Evolutionary conservation across 768 basidiomycete genomes (phyloP).

Genomic region (Dioszegia hungarica): DNA sequence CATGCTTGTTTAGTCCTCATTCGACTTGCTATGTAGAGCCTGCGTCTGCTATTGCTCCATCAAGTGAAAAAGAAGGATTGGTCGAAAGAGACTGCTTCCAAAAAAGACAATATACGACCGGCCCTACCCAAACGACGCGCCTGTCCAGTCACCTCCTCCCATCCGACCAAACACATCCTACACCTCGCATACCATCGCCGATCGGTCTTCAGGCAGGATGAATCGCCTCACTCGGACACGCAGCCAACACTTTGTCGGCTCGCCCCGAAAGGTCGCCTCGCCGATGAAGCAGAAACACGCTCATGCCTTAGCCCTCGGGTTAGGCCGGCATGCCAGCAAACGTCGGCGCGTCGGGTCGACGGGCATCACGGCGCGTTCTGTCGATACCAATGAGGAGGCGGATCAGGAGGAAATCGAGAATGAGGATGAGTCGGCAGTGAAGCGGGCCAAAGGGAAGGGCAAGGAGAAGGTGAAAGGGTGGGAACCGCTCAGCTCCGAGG

Average conservation of each 20-base stretch:
- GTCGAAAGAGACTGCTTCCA: not conserved
- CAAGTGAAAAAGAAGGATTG: not conserved
- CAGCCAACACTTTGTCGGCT: constrained; percentile 34
- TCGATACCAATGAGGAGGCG: constrained; percentile 10
- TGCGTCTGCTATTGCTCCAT: not conserved
- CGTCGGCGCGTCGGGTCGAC: constrained; percentile 22
- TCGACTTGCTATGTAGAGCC: not conserved
- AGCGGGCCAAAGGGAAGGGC: constrained; percentile 1
- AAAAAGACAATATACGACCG: not conserved
- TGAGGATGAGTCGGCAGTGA: not conserved
- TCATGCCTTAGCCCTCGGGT: not conserved
- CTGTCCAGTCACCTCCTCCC: not conserved
- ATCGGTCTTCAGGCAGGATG: constrained; percentile 24
- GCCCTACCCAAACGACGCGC: not conserved
- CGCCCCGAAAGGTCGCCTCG: constrained; percentile 23
- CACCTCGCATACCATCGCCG: no score
- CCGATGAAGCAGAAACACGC: constrained; percentile 25
- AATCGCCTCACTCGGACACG: constrained; percentile 28
- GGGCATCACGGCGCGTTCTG: constrained; percentile 9
- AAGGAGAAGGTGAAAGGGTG: not conserved
- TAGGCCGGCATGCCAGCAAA: constrained; percentile 21
- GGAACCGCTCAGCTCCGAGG: constrained; percentile 22
- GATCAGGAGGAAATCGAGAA: constrained; percentile 1
- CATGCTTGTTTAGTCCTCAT: constrained; percentile 1
- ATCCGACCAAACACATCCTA: not conserved